Conservation (phyloP, 768 basidiomycete genomes). For the Butyriboletus loyo region DNA sequence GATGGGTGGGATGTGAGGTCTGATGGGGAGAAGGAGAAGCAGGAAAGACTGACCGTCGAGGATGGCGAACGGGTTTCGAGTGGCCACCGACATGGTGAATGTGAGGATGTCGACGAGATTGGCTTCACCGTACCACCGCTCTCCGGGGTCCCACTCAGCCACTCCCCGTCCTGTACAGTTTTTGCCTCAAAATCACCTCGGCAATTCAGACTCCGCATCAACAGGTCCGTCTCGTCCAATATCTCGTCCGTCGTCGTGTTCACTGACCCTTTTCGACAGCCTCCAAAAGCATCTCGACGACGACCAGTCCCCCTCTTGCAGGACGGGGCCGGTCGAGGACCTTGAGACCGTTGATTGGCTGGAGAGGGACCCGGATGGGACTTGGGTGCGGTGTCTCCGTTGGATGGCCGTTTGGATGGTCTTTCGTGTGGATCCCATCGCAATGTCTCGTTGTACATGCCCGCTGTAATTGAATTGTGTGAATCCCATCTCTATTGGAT, state of each 20-base stretch:
- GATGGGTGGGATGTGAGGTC: not conserved
- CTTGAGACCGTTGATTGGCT: slow-evolving; percentile 85
- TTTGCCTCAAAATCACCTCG: slow-evolving; percentile 24
- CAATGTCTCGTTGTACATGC: slow-evolving; percentile 90
- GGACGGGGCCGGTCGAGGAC: slow-evolving; percentile 81
- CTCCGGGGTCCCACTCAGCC: slow-evolving; percentile 47
- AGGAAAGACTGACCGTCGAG: slow-evolving; percentile 59
- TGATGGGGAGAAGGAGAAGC: not conserved
- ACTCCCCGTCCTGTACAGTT: slow-evolving; percentile 38
- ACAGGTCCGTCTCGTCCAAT: slow-evolving; percentile 45
- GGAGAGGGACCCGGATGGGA: slow-evolving; percentile 74
- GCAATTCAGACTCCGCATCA: slow-evolving; percentile 1
- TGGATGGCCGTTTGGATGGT: slow-evolving; percentile 60
- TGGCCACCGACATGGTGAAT: slow-evolving; percentile 80
- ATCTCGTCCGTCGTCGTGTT: not conserved
- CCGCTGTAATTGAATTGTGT: not conserved
- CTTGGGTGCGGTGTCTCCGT: slow-evolving; percentile 80
- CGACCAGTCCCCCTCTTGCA: slow-evolving; percentile 61
- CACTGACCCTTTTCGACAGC: slow-evolving; percentile 39
- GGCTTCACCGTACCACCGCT: not conserved
- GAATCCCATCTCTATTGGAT: not conserved
- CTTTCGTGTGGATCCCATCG: slow-evolving; percentile 63
- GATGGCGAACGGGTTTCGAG: slow-evolving; percentile 81
- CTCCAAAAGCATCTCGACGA: slow-evolving; percentile 90
- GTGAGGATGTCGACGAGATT: not conserved